Conservation (phyloP, 139 green algal genomes). For the Limnomonas spitsbergensis region DNA sequence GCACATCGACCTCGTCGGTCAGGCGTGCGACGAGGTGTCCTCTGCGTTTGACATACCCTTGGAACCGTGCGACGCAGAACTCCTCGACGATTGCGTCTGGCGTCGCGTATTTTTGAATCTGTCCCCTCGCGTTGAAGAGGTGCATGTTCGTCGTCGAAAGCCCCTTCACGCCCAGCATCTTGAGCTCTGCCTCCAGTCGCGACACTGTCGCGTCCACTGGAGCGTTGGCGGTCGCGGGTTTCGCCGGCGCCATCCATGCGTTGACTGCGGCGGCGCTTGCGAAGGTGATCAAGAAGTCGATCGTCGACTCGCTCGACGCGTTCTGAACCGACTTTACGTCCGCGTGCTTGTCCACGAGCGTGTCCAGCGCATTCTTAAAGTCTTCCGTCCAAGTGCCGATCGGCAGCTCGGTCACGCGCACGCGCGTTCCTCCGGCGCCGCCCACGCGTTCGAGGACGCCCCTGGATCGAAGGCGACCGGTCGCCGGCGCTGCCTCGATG, state of each 20-base stretch:
- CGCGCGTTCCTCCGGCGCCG: not conserved
- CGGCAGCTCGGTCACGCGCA: constrained; percentile 17
- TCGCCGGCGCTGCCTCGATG: constrained; percentile 5
- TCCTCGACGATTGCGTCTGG: not conserved
- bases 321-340: not conserved
- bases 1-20: not conserved
- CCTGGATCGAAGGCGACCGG: not conserved
- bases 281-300: not conserved
- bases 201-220: not conserved
- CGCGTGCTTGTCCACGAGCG: not conserved
- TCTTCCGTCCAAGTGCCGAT: constrained; percentile 22
- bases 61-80: not conserved
- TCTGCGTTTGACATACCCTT: not conserved
- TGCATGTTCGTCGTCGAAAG: constrained; percentile 2
- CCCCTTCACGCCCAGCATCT: not conserved
- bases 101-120: constrained; percentile 7
- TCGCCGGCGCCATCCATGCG: not conserved
- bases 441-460: not conserved
- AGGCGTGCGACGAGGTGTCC: not conserved
- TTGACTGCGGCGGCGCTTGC: not conserved
- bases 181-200: constrained; percentile 2
- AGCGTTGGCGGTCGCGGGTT: too few species aligned
- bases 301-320: not conserved
- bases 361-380: constrained; percentile 15
- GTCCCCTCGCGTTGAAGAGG: constrained; percentile 8